A percentile compares a stretch with the other conserved stretches of the same genome.
Conservation (phyloP, 345 rosid genomes). For the Melastoma malabathricum region DNA sequence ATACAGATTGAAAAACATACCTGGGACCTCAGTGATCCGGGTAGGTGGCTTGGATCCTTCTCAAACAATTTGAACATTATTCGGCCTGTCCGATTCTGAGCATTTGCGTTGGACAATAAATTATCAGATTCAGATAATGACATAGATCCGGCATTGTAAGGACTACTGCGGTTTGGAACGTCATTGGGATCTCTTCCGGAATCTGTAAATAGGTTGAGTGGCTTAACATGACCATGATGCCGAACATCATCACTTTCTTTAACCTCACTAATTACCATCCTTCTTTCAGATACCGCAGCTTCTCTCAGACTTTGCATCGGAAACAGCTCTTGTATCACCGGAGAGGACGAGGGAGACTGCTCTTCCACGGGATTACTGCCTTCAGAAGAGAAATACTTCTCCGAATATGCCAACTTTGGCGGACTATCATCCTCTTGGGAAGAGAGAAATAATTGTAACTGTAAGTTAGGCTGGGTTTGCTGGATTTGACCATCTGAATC, state of each 20-base stretch:
- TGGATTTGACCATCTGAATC: conserved; percentile 59
- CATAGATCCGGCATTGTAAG: conserved; percentile 52
- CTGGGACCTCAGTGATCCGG: conserved; percentile 51
- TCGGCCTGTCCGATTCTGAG: conserved; percentile 60
- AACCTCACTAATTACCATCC: conserved; percentile 19
- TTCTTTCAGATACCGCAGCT: conserved; percentile 39
- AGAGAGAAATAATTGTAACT: conserved; percentile 65
- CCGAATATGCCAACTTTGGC: conserved; percentile 48
- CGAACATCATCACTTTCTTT: conserved; percentile 24
- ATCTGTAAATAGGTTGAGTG: conserved; percentile 64
- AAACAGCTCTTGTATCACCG: conserved; percentile 53
- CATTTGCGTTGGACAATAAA: conserved; percentile 63
- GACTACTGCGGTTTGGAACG: conserved; percentile 33
- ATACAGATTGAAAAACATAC: conserved; percentile 12
- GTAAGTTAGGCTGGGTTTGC: conserved; percentile 44
- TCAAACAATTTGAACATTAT: conserved; percentile 59
- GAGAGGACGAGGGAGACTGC: conserved; percentile 70
- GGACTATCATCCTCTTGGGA: conserved; percentile 60
- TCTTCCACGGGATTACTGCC: conserved; percentile 79
- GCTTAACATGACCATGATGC: conserved; percentile 21
- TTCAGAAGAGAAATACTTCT: conserved; percentile 80
- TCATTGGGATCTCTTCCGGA: conserved; percentile 30
- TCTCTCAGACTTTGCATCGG: conserved; percentile 56
- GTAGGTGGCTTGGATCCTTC: conserved; percentile 71
- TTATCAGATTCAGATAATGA: conserved; percentile 92